Base-by-base conservation (phyloP, 192 early-diverging fungal genomes). In the Coemansia sp. region DNA sequence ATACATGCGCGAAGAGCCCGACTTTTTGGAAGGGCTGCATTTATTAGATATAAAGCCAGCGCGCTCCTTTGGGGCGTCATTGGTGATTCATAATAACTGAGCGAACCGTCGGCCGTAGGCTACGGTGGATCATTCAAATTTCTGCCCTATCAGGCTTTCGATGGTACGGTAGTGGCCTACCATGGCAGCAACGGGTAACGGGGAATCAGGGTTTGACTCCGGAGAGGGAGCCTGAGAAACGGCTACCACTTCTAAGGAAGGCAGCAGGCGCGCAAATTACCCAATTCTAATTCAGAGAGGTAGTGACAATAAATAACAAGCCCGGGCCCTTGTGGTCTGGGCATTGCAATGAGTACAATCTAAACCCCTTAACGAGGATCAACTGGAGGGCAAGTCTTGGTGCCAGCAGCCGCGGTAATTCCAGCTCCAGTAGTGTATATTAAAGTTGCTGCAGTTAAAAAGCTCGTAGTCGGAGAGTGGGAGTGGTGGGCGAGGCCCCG, bases 141-240 rank as follows among this genome's bases (percentile, higher is more conserved):
- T 88, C 87, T 90, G 86, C 85, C 86, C 87, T 90, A 90, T 88
- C 88, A 90, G 26, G 60, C 83, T 88, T 81, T 87, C 81, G 87
- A 87, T 90, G 85, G 85, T 85, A 90, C 79, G 79, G 84, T 88
- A 88, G 82, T 84, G 85, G 87, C 80, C 81, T 89, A 86, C 86
- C 84, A 89, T 86, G 84, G 82, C 83, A 63, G 68, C 84, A 82
- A 88, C 87, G 87, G 87, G 86, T 88, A 88, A 87, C 87, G 85
- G 86, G 83, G 83, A 86, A 87, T 85, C 77, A 76, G 76, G 69
- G 83, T 73, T 78, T 64, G 68, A 81, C 74, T 75, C 73, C 73
- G 73, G 73, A 75, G 73, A 73, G 77, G 77, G 83, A 83, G 81
- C 73, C 78, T 83, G 83, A 81, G 83, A 83, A 83, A 83, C 77